These are phyloP conservation scores for Suillus plorans DNA, from an alignment of 768 basidiomycete genomes.

Conservation along the genomic window DNA sequence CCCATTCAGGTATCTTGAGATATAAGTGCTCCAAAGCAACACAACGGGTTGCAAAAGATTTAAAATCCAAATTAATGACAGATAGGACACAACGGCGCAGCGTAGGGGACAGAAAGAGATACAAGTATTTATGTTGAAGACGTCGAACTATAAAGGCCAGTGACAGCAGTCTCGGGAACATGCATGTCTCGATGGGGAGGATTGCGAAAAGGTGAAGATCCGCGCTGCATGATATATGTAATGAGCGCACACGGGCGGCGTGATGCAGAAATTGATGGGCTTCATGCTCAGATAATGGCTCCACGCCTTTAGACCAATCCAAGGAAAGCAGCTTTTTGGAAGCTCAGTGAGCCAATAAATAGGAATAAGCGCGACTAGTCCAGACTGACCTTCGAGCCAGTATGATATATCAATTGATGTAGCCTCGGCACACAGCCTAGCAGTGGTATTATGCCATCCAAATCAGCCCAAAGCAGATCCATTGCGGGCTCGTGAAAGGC, in stretches of 20 bases:
- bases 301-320: neutral
- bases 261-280: neutral
- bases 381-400: neutral
- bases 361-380: neutral
- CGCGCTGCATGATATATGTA: neutral
- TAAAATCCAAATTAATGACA: neutral
- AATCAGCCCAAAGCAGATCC: neutral
- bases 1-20: neutral
- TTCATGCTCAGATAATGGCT: neutral
- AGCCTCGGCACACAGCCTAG: neutral
- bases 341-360: neutral
- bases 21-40: neutral
- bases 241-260: neutral
- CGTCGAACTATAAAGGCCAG: neutral
- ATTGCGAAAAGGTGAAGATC: neutral
- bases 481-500: neutral
- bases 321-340: neutral
- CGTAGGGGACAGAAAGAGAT: neutral
- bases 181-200: neutral
- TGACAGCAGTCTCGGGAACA: neutral
- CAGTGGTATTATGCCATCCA: neutral
- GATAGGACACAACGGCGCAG: neutral
- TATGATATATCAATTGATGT: neutral
- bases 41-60: neutral
- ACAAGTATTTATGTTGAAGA: neutral